Percentiles rank a stretch among this genome's conserved stretches.
Conservation (phyloP, 345 rosid species). For the Salix brachista region DNA sequence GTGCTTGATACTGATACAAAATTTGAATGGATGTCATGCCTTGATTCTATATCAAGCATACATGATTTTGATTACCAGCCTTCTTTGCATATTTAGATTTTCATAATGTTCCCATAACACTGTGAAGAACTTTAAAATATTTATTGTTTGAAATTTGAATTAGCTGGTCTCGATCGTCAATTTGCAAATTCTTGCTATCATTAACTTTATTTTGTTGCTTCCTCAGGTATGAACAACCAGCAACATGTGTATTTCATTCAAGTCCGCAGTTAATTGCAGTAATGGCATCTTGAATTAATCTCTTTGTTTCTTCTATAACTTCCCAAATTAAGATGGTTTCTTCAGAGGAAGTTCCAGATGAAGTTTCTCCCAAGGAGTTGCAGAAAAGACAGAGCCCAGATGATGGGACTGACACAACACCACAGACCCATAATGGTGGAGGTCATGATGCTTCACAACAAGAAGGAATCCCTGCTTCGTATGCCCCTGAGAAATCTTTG, state of each 20-base stretch:
- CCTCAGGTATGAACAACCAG: constrained; percentile 14
- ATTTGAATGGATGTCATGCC: neutral
- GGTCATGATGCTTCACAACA: constrained; percentile 20
- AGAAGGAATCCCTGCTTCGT: constrained; percentile 20
- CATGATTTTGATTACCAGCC: neutral
- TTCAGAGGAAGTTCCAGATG: constrained; percentile 33
- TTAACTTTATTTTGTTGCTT: neutral
- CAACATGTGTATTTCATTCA: neutral
- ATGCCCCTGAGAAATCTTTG: constrained; percentile 24
- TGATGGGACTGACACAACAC: constrained; percentile 5
- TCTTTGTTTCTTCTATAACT: constrained; percentile 23
- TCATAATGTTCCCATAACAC: neutral
- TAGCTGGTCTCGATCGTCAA: neutral
- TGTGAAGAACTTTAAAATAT: neutral
- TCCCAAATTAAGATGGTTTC: constrained; percentile 34
- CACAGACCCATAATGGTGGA: constrained; percentile 7
- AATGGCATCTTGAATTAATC: constrained; percentile 8
- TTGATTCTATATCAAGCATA: neutral
- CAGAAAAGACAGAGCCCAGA: constrained; percentile 27
- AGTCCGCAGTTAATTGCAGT: neutral
- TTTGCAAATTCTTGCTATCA: neutral
- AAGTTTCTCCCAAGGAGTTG: constrained; percentile 33
- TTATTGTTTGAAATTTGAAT: neutral
- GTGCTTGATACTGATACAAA: neutral
- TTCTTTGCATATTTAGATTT: neutral